Base-by-base conservation (phyloP, 2,329 filamentous ascomycete genomes). In the Phaeosphaeriaceae sp. region DNA sequence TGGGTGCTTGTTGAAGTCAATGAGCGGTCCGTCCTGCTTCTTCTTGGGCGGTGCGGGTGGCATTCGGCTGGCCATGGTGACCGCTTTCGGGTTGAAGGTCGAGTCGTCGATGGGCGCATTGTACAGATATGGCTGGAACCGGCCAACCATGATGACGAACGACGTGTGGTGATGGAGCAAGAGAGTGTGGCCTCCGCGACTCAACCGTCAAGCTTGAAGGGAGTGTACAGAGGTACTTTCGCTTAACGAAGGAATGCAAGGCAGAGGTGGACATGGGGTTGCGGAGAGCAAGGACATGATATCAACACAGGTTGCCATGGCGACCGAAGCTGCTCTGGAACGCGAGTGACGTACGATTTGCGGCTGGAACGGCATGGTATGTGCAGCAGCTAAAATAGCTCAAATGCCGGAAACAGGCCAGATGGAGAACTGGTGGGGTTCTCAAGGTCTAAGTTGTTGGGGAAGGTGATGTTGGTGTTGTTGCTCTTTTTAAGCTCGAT, bases 1-100 rank as follows among this genome's bases (percentile, higher is more conserved):
- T 1, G 93, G 93, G 77, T 97, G 93, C 57, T 86, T 85, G 76
- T 96, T 95, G 82, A 97, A 90, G 58, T 90, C 86, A 62, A 97
- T 80, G 63, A 96, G 80, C 13, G 92, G 93, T 0, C 92, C 93
- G 53, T 91, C 83, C 46, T 84, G 85, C 82, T 90, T 89, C 44
- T 86, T 83, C 70, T 84, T 88, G 24, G 79, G 82, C 42, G 77
- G 74, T 19, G 86, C 81, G 53, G 86, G 86, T 13, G 87, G 85
- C 71, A 87, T 81, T 82, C 87, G 91, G 79, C 91, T 94, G 61
- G 91, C 90, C 73, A 92, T 86, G 21, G 92, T 93, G 49, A 93
- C 85, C 58, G 91, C 90, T 77, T 93, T 96, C 49, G 94, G 93
- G 70, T 97, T 93, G 78, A 96, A 96, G n/a, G 80, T 71, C 70